A percentile compares a stretch with the other conserved stretches of the same genome.
Conservation (phyloP, 2,329 filamentous ascomycete genomes). For the Cytospora mali region DNA sequence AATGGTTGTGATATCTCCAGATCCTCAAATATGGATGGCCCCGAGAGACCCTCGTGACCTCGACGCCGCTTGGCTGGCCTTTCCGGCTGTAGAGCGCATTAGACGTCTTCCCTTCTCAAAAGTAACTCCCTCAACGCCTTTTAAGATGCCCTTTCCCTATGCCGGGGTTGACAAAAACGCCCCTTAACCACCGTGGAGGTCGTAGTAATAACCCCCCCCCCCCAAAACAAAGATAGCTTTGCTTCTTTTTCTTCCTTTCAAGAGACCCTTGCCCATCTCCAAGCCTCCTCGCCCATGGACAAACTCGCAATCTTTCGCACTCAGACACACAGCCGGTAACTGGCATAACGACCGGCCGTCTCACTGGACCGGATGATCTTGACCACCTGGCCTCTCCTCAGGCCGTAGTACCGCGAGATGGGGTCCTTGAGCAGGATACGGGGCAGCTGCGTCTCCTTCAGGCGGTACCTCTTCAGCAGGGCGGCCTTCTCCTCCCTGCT, state of each 20-base stretch:
- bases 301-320: conserved; percentile 4
- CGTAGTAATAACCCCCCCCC: conserved; percentile 1
- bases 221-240: conserved; percentile 6
- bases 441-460: conserved; percentile 97
- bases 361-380: conserved; percentile 97
- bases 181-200: conserved; percentile 5
- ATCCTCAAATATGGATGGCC: not conserved
- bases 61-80: conserved; percentile 3
- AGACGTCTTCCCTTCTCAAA: not conserved
- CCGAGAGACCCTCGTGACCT: not conserved
- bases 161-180: conserved; percentile 21
- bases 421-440: conserved; percentile 90
- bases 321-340: conserved; percentile 76
- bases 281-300: not conserved
- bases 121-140: conserved; percentile 26
- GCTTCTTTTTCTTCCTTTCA: not conserved
- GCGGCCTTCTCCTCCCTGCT: conserved; percentile 87
- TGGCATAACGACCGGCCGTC: conserved; percentile 94
- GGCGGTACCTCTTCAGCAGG: conserved; percentile 82
- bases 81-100: conserved; percentile 3
- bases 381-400: conserved; percentile 91
- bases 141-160: conserved; percentile 23
- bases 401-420: conserved; percentile 86
- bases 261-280: not conserved
- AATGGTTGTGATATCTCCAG: not conserved